Conservation (phyloP, 345 rosid species). For the Firmiana major region DNA sequence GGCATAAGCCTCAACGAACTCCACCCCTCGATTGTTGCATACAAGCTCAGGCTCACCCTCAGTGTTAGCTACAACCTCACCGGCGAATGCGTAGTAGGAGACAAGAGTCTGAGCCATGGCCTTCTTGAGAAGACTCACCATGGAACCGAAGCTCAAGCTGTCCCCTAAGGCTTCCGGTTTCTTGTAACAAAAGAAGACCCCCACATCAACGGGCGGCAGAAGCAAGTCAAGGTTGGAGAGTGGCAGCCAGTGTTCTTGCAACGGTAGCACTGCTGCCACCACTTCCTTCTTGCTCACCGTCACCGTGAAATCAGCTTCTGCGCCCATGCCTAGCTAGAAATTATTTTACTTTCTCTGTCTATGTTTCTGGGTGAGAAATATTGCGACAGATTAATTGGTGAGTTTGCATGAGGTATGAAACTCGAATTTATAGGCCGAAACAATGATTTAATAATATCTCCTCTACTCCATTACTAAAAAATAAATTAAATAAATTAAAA, state of each 20-base stretch:
- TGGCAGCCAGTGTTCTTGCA: constrained; percentile 79
- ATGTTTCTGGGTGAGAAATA: neutral
- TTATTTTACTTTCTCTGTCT: too few species aligned
- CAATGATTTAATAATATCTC: neutral
- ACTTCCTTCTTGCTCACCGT: constrained; percentile 41
- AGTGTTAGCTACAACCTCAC: constrained; percentile 57
- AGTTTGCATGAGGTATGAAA: neutral
- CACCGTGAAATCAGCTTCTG: constrained; percentile 29
- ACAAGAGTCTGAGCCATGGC: constrained; percentile 65
- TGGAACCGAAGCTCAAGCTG: constrained; percentile 23
- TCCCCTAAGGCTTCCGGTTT: neutral
- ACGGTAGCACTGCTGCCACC: constrained; percentile 63
- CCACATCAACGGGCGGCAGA: constrained; percentile 60
- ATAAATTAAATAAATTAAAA: neutral
- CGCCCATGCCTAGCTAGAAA: neutral
- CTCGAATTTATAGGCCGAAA: neutral
- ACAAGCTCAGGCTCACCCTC: constrained; percentile 74
- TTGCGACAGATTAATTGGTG: neutral
- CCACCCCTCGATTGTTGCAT: constrained; percentile 84
- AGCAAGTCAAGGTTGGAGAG: constrained; percentile 86
- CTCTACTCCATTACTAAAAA: neutral
- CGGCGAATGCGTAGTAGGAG: constrained; percentile 71
- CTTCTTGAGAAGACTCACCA: constrained; percentile 42
- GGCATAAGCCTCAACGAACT: constrained; percentile 58
- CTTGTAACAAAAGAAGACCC: constrained; percentile 66